Conservation (phyloP, 2,329 filamentous ascomycete genomes). For the Xylariaceae sp. region DNA sequence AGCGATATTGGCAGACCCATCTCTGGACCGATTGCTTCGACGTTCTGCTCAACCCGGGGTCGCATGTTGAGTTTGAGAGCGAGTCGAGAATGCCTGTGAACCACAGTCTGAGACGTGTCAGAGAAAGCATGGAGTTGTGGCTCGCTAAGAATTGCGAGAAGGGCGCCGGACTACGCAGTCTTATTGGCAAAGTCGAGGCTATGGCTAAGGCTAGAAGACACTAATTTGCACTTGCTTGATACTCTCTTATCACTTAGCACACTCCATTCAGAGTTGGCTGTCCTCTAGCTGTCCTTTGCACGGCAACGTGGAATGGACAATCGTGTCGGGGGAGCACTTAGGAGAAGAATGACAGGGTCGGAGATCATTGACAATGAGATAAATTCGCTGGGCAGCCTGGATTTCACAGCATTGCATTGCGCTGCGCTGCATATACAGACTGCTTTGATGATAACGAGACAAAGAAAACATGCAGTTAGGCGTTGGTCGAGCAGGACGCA, state of each 20-base stretch:
- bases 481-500: slow-evolving; percentile 1
- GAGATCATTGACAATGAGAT: too few relatives aligned
- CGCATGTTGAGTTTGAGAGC: slow-evolving; percentile 59
- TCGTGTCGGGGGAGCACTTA: too few relatives aligned
- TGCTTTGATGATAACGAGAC: slow-evolving; percentile 9
- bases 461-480: slow-evolving; percentile 9
- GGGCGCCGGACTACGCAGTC: slow-evolving; percentile 67
- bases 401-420: too few relatives aligned
- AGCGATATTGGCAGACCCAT: slow-evolving; percentile 95
- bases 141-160: slow-evolving; percentile 77
- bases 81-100: slow-evolving; percentile 67
- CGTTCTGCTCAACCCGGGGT: slow-evolving; percentile 76
- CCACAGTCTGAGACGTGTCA: slow-evolving; percentile 61
- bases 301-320: too few relatives aligned
- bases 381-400: not conserved
- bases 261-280: too few relatives aligned
- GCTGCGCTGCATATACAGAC: too few relatives aligned
- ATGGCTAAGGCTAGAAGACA: slow-evolving; percentile 21
- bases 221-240: not conserved
- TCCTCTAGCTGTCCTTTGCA: too few relatives aligned
- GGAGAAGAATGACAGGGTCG: too few relatives aligned
- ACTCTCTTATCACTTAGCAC: too few relatives aligned
- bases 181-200: slow-evolving; percentile 61
- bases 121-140: slow-evolving; percentile 81
- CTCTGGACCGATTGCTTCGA: slow-evolving; percentile 84